Evolutionary conservation across 2,329 filamentous ascomycete genomes (phyloP).

Genomic region (Penicillium sp.): DNA sequence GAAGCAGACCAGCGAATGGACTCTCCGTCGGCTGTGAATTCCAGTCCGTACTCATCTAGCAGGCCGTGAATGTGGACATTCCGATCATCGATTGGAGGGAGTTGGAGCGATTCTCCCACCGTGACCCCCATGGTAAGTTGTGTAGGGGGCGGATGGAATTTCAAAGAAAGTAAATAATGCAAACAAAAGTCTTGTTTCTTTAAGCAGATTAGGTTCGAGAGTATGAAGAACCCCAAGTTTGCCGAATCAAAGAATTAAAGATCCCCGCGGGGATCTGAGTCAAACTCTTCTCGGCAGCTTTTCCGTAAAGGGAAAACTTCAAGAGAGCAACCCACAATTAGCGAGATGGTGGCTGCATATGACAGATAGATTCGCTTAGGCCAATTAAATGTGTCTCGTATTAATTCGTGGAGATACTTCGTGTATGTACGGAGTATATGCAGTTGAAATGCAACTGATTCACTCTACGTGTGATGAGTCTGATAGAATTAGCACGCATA

Average conservation of each 20-base stretch:
- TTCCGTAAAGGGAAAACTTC: not conserved
- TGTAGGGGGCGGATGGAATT: too few species aligned
- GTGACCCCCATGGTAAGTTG: not conserved
- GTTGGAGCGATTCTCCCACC: not conserved
- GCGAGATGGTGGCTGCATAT: not conserved
- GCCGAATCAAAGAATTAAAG: too few species aligned
- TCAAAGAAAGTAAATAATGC: not conserved
- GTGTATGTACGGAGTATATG: too few species aligned
- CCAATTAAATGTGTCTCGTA: too few species aligned
- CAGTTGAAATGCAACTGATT: not conserved
- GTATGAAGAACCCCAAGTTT: not conserved
- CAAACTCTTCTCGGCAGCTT: slow-evolving; percentile 1
- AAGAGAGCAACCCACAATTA: not conserved
- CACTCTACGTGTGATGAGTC: too few species aligned
- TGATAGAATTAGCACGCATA: too few species aligned
- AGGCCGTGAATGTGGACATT: not conserved
- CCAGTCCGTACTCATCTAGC: not conserved
- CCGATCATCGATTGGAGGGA: not conserved
- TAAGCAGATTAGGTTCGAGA: not conserved
- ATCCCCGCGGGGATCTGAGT: not conserved
- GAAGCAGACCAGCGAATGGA: slow-evolving; percentile 5
- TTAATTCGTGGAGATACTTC: too few species aligned
- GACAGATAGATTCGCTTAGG: not conserved
- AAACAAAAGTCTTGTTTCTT: not conserved
- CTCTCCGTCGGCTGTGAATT: slow-evolving; percentile 1